phyloP scores from a whole-genome alignment of 2,329 filamentous ascomycete species.

The Trichoderma lentiforme region DNA sequence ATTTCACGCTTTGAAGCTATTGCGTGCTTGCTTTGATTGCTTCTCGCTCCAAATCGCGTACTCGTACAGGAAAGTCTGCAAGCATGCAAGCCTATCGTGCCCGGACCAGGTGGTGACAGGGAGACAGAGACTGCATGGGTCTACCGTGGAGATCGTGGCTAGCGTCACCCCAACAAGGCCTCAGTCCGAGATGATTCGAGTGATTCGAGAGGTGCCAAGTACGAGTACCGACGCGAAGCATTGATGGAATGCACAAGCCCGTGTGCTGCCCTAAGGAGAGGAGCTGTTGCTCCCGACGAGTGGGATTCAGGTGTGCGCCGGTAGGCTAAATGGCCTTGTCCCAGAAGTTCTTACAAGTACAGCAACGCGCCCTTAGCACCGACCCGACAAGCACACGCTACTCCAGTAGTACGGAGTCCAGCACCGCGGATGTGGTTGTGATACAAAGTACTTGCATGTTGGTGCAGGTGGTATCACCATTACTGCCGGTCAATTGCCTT shows the following conservation, averaged over 20 bases:
- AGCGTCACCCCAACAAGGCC: slow-evolving; percentile 8
- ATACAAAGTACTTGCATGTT: neutral
- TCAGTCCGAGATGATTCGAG: slow-evolving; percentile 11
- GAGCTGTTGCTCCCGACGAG: neutral
- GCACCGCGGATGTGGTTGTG: slow-evolving; percentile 3
- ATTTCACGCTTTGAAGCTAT: neutral
- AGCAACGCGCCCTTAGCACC: neutral
- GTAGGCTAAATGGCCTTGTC: neutral
- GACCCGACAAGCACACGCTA: slow-evolving; percentile 1
- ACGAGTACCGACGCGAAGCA: slow-evolving; percentile 1
- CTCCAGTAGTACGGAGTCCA: slow-evolving; percentile 5
- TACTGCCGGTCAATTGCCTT: slow-evolving; percentile 9
- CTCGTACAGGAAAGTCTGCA: neutral
- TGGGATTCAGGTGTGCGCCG: neutral
- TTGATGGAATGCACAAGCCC: neutral
- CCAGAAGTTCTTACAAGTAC: neutral
- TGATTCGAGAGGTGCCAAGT: neutral
- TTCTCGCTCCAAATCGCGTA: neutral
- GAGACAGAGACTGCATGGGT: slow-evolving; percentile 6
- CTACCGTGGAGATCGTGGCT: slow-evolving; percentile 15
- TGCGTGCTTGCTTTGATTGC: neutral
- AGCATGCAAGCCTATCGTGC: slow-evolving; percentile 8
- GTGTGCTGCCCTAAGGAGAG: neutral
- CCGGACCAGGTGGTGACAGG: slow-evolving; percentile 8
- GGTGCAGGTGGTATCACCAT: neutral